Evolutionary conservation across 2,329 filamentous ascomycete species (phyloP), one percentile per base, ranked within the genome.

Genomic region (Fusarium ambrosium): DNA sequence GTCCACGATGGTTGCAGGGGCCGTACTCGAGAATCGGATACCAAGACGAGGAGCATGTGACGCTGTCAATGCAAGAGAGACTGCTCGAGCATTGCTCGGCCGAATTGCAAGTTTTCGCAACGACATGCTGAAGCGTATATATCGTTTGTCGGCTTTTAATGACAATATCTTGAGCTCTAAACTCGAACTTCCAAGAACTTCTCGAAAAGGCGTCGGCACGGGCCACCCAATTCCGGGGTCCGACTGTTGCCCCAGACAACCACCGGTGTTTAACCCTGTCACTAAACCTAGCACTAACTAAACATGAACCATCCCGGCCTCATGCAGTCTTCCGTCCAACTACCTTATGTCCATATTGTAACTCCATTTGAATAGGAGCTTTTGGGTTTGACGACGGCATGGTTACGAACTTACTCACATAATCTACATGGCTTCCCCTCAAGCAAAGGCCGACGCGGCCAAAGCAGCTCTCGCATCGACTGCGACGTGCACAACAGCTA

Each of bases 401-500:
- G 82, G 72, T 80, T 80, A 80, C 60, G 61, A 75, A 60, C 58
- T 70, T 64, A 71, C 66, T 66, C 76, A 75, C 73, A 79, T 79
- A 76, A 74, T 72, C 69, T 73, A 76, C 69, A 87, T 88, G 86
- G 81, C 84, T 83, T 84, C 86, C 70, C 73, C 83, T 79, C 82
- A 84, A 73, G 79, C 80, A 74, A 85, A 86, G 76, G 80, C 79
- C 77, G 86, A 88, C 71, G 85, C 87, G 70, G 86, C 90, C 78
- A 91, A 90, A 78, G 83, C 84, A 70, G 88, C 89, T 48, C 82
- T 91, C 72, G 83, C 87, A 71, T 89, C 87, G 64, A 85, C 85
- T 14, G 82, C 87, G 56, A 90, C 86, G 75, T 91, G 89, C 81
- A 89, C 88, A 51, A 81, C 86, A 24, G 80, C 86, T 3, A 87